Conservation (phyloP, 371 early-diverging fungal species). For the Zychaea mexicana region DNA sequence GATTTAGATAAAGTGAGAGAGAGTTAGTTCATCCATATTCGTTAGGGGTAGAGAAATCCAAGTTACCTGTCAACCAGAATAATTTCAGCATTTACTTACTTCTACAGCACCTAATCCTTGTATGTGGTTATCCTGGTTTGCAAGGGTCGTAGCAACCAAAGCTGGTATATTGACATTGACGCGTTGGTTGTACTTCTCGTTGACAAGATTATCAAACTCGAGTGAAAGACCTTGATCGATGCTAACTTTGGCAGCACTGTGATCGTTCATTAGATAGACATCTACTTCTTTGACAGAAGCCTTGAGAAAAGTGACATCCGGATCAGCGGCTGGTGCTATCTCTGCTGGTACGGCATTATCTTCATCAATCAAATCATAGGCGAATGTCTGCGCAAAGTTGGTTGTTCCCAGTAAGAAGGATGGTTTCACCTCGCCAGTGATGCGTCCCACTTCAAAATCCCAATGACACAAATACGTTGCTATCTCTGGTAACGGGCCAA, state of each 20-base stretch:
- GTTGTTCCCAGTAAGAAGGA: constrained; percentile 61
- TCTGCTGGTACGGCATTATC: constrained; percentile 73
- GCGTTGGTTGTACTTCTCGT: constrained; percentile 61
- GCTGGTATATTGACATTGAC: constrained; percentile 65
- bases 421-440: constrained; percentile 74
- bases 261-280: constrained; percentile 65
- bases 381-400: constrained; percentile 65
- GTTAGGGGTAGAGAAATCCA: neutral
- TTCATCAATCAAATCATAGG: constrained; percentile 69
- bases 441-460: constrained; percentile 68
- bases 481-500: constrained; percentile 75
- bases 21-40: no score
- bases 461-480: constrained; percentile 76
- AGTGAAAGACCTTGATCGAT: constrained; percentile 61
- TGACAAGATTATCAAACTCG: constrained; percentile 70
- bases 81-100: neutral
- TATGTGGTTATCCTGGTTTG: constrained; percentile 39
- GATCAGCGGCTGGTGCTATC: constrained; percentile 44
- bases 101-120: constrained; percentile 4
- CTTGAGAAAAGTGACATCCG: constrained; percentile 72
- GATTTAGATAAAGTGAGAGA: neutral
- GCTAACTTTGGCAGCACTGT: constrained; percentile 56
- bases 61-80: neutral
- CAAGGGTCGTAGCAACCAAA: constrained; percentile 57
- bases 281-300: constrained; percentile 61